Conservation (phyloP, 441 rosid species). For the Mallotus repandus region DNA sequence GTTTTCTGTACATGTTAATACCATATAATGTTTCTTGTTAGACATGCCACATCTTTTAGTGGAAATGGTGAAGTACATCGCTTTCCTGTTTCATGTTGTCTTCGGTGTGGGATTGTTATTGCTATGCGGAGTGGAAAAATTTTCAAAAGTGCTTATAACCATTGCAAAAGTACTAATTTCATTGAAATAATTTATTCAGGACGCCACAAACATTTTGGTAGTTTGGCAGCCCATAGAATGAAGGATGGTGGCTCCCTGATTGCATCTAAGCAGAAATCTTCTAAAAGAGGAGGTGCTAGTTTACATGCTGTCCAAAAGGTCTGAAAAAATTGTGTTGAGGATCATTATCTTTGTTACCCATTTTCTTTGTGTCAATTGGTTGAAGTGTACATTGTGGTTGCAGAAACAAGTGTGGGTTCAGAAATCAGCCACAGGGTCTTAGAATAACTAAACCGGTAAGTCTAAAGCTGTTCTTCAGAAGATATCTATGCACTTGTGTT, state of each 20-base stretch:
- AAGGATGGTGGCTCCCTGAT: constrained; percentile 47
- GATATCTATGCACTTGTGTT: background rate
- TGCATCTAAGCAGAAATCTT: constrained; percentile 46
- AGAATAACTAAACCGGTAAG: constrained; percentile 21
- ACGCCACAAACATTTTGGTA: constrained; percentile 40
- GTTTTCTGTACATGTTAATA: no score
- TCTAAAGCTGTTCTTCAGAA: background rate
- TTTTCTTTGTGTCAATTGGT: background rate
- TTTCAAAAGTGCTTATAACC: background rate
- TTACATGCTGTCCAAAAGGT: constrained; percentile 63
- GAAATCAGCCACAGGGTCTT: constrained; percentile 58
- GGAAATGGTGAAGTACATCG: no score
- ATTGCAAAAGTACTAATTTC: background rate
- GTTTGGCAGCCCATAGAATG: constrained; percentile 37
- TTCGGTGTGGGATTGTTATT: no score
- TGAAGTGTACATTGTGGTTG: constrained; percentile 21
- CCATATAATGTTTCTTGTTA: no score
- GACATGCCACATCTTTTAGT: no score
- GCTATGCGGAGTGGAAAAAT: background rate
- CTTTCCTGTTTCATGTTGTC: no score
- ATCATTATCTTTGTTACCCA: background rate
- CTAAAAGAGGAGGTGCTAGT: constrained; percentile 56
- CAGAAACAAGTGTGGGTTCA: constrained; percentile 90
- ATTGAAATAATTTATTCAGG: constrained; percentile 37
- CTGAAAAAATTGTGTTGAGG: constrained; percentile 16